Percentiles rank a stretch among this genome's conserved stretches.
phyloP scores from a whole-genome alignment of 2,329 filamentous ascomycete species.

The Phaeosphaeria sp. region DNA sequence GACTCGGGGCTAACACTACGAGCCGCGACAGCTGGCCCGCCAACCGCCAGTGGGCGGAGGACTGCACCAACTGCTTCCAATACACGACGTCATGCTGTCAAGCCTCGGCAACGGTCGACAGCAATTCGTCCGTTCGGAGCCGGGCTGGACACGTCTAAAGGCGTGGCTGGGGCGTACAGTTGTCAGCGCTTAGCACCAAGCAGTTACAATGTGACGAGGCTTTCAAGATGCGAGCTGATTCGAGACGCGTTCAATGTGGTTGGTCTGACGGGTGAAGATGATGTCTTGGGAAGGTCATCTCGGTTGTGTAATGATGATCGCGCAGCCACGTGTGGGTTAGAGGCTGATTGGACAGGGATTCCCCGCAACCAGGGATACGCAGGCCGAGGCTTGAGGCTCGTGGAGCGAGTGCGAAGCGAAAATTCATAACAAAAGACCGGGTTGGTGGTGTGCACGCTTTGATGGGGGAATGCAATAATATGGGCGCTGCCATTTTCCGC shows the following conservation, averaged over 20 bases:
- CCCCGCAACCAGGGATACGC: background rate
- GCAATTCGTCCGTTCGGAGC: conserved; percentile 11
- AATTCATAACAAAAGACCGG: background rate
- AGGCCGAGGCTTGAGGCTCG: background rate
- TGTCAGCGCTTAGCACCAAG: background rate
- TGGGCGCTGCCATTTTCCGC: no score
- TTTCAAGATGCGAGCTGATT: background rate
- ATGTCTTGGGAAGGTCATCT: conserved; percentile 11
- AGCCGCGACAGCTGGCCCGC: background rate
- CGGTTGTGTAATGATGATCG: conserved; percentile 3
- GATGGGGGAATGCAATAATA: no score
- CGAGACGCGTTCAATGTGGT: conserved; percentile 3
- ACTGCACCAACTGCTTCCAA: background rate
- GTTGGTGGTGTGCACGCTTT: no score
- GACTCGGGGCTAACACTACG: background rate
- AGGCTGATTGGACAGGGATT: background rate
- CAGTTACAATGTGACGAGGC: background rate
- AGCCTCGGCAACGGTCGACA: conserved; percentile 6
- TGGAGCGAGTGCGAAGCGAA: background rate
- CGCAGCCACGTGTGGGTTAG: background rate
- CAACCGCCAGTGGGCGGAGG: background rate
- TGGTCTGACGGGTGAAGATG: background rate
- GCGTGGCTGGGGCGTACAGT: conserved; percentile 11
- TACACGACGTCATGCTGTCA: conserved; percentile 8
- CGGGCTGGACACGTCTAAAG: conserved; percentile 1